Conservation (phyloP, 2,329 filamentous ascomycete genomes). For the Dothistroma pini region DNA sequence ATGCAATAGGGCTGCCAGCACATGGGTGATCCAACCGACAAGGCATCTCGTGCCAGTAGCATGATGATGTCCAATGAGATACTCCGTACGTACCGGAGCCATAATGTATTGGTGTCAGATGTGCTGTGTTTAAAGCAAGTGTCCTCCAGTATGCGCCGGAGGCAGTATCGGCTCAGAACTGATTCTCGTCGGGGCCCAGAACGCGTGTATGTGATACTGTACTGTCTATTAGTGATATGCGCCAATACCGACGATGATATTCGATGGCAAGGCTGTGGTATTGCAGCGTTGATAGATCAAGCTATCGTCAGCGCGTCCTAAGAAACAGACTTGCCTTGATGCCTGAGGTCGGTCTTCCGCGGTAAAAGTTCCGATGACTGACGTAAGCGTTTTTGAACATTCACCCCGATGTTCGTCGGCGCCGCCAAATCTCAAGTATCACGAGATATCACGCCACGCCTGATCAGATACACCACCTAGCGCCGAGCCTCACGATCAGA, state of each 20-base stretch:
- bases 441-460: slow-evolving; percentile 9
- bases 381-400: slow-evolving; percentile 3
- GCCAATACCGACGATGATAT: neutral
- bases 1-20: neutral
- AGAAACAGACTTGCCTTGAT: neutral
- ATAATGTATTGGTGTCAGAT: slow-evolving; percentile 1
- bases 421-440: neutral
- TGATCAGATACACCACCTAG: neutral
- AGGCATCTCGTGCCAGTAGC: neutral
- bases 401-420: neutral
- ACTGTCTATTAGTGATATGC: neutral
- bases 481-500: neutral
- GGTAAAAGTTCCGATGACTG: neutral
- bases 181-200: neutral
- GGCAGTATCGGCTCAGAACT: neutral
- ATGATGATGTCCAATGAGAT: neutral
- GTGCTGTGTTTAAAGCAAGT: neutral
- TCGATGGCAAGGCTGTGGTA: neutral
- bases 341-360: slow-evolving; percentile 12
- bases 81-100: slow-evolving; percentile 13
- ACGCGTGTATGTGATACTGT: neutral
- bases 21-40: neutral
- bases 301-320: neutral
- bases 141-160: neutral
- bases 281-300: neutral